phyloP scores from a whole-genome alignment of 768 basidiomycete species.

The Collybiopsis confluens region DNA sequence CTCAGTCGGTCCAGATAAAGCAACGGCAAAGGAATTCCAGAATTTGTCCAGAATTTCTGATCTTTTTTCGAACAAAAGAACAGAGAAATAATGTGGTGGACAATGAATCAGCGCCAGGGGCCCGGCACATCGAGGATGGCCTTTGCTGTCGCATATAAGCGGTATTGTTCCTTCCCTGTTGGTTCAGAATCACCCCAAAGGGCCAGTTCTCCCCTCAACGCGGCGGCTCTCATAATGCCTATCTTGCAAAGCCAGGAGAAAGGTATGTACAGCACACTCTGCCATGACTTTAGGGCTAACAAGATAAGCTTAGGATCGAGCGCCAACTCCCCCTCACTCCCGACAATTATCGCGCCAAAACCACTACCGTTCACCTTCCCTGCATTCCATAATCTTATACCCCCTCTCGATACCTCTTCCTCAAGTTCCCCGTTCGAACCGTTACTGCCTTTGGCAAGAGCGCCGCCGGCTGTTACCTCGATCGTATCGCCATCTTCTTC shows the following conservation, averaged over 20 bases:
- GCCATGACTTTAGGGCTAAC: neutral
- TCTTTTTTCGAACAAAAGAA: too few species aligned
- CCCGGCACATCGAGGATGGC: too few species aligned
- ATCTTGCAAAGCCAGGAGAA: neutral
- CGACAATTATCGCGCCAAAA: constrained; percentile 56
- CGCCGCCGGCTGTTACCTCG: constrained; percentile 31
- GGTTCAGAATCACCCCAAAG: too few species aligned
- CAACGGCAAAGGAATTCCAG: too few species aligned
- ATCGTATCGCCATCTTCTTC: constrained; percentile 30
- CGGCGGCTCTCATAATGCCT: neutral
- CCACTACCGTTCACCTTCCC: constrained; percentile 72
- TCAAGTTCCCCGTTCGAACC: constrained; percentile 67
- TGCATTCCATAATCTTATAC: constrained; percentile 49
- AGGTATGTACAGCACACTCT: too few species aligned
- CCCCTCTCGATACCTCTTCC: constrained; percentile 65
- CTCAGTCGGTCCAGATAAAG: too few species aligned
- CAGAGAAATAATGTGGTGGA: too few species aligned
- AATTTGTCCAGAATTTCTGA: too few species aligned
- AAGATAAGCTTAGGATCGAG: neutral
- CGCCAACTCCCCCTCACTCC: neutral
- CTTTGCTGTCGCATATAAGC: too few species aligned
- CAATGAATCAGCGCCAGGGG: too few species aligned
- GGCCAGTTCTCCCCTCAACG: neutral
- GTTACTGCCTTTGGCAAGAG: too few species aligned
- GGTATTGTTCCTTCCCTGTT: too few species aligned